Conservation (phyloP, 768 basidiomycete genomes). For the Tephrocybe sp. region DNA sequence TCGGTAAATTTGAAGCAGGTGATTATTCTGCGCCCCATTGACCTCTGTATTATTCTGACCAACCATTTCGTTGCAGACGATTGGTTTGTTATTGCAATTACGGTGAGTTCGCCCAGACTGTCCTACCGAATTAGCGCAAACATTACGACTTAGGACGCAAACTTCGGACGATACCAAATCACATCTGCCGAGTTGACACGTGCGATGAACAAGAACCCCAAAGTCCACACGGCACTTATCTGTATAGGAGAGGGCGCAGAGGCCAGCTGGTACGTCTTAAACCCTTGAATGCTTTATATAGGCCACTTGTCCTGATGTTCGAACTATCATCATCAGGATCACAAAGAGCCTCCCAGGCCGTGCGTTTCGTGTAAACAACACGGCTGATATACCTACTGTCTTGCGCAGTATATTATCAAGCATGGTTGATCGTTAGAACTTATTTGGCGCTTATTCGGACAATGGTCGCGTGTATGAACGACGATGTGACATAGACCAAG, state of each 20-base stretch:
- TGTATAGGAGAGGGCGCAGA: constrained; percentile 74
- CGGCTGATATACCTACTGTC: constrained; percentile 64
- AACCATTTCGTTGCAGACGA: constrained; percentile 41
- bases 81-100: constrained; percentile 71
- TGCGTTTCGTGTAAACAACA: constrained; percentile 59
- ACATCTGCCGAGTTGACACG: constrained; percentile 56
- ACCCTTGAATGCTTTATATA: no score
- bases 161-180: constrained; percentile 64
- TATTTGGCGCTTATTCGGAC: background rate
- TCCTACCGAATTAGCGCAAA: background rate
- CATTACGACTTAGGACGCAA: constrained; percentile 47
- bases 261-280: constrained; percentile 49
- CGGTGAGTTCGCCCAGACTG: constrained; percentile 29
- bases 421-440: constrained; percentile 45
- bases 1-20: constrained; percentile 65
- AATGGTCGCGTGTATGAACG: no score
- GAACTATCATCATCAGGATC: constrained; percentile 54
- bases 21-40: constrained; percentile 15
- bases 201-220: constrained; percentile 59
- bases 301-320: no score
- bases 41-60: background rate
- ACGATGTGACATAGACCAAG: background rate
- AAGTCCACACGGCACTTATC: constrained; percentile 66
- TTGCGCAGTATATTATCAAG: constrained; percentile 60
- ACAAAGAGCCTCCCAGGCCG: constrained; percentile 60